Base-by-base conservation (phyloP, 352 stramenopile species). In the Stramenopiles sp. region DNA sequence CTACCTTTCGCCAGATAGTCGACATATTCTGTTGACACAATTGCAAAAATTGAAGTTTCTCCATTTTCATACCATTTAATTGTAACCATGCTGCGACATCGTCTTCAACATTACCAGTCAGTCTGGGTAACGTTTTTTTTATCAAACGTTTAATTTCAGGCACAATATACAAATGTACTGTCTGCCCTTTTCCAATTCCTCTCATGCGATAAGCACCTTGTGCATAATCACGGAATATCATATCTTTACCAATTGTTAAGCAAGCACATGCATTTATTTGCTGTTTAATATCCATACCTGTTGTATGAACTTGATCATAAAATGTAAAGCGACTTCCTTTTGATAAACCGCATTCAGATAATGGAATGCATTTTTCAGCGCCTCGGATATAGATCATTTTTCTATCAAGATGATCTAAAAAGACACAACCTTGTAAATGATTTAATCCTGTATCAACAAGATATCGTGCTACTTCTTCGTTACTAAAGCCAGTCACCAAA, bases 61-160 rank as follows among this genome's bases (percentile, higher is more conserved):
- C 97, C 81, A 96, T 98, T 31, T 95, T 94, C 94, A 99, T 99
- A 81, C 94, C 97, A 87, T 99, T 99, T 76, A 99, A 92, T 77
- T 97, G 91, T 32, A 99, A 88, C 96, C 96, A 99, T 0, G 90
- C 90, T n/a, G n/a, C n/a, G n/a, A n/a, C n/a, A n/a, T n/a, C n/a
- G n/a, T n/a, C n/a, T n/a, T n/a, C n/a, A n/a, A n/a, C n/a, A n/a
- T n/a, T n/a, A n/a, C n/a, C n/a, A n/a, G n/a, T n/a, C n/a, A n/a
- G n/a, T n/a, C n/a, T n/a, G n/a, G n/a, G n/a, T n/a, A n/a, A n/a
- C n/a, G n/a, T n/a, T n/a, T n/a, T n/a, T n/a, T n/a, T 88, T 84
- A 88, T 85, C n/a, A 85, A 76, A n/a, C n/a, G n/a, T n/a, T 94
- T 86, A 1, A 97, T 90, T 82, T 97, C 92, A 0, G 92, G 92